phyloP scores from a whole-genome alignment of 208 protist species.

The Sergeia podlipaevii region DNA sequence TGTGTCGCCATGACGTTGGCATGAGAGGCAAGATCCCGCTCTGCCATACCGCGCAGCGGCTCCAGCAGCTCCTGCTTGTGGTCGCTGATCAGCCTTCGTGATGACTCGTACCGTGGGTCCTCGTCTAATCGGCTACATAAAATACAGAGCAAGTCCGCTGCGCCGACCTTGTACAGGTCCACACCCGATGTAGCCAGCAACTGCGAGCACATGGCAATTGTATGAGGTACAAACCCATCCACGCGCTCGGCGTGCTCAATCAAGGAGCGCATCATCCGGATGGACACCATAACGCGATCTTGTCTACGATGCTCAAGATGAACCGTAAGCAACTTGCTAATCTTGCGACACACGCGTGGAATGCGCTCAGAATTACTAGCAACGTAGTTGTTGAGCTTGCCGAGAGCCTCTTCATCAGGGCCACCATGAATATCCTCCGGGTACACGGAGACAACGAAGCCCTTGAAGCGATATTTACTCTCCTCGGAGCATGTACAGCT shows the following conservation, averaged over 20 bases:
- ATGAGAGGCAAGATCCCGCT: constrained; percentile 10
- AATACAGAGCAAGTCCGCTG: constrained; percentile 54
- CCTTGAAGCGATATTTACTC: constrained; percentile 74
- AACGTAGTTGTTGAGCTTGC: constrained; percentile 67
- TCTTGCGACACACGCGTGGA: constrained; percentile 79
- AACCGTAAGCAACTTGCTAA: constrained; percentile 47
- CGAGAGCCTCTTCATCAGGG: constrained; percentile 56
- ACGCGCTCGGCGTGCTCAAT: constrained; percentile 48
- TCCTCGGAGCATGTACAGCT: constrained; percentile 40
- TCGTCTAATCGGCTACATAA: constrained; percentile 53
- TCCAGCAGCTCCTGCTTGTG: constrained; percentile 52
- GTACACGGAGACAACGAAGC: constrained; percentile 76
- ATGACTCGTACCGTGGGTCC: constrained; percentile 29
- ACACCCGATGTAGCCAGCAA: constrained; percentile 38
- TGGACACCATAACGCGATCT: constrained; percentile 58
- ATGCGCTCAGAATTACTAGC: constrained; percentile 80
- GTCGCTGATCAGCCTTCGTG: constrained; percentile 58
- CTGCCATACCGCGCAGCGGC: constrained; percentile 58
- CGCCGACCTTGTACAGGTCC: constrained; percentile 49
- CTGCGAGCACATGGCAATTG: constrained; percentile 46
- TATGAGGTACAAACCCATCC: constrained; percentile 71
- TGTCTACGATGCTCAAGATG: constrained; percentile 33
- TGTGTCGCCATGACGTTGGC: constrained; percentile 24
- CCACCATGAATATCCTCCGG: constrained; percentile 30
- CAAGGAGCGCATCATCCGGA: constrained; percentile 53